A percentile compares a stretch with the other conserved stretches of the same genome.
These are phyloP conservation scores for Starmerella tilneyi DNA, from an alignment of 805 yeast species.

Conservation along the genomic window DNA sequence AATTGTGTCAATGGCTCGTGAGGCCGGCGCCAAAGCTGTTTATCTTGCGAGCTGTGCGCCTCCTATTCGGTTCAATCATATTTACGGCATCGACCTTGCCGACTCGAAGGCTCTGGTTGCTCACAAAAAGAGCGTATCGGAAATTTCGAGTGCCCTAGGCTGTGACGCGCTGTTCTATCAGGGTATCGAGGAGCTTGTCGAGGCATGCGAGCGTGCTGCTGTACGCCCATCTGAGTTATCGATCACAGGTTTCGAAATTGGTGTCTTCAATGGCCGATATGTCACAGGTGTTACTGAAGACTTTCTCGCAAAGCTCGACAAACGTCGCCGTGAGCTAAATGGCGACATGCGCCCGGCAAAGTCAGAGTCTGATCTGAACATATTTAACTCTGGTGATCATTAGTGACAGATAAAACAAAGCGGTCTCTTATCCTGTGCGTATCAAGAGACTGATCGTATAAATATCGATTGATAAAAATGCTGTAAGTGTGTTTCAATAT, in stretches of 20 bases:
- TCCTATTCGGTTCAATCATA: constrained; percentile 91
- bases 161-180: constrained; percentile 90
- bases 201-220: constrained; percentile 51
- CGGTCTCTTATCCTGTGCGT: not conserved
- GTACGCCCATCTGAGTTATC: constrained; percentile 26
- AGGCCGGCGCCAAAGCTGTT: constrained; percentile 94
- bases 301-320: constrained; percentile 72
- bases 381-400: constrained; percentile 37
- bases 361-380: constrained; percentile 63
- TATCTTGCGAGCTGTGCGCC: constrained; percentile 97
- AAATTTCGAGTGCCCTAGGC: constrained; percentile 67
- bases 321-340: constrained; percentile 67
- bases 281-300: constrained; percentile 87
- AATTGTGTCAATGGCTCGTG: constrained; percentile 96
- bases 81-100: constrained; percentile 95
- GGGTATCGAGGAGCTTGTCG: constrained; percentile 67
- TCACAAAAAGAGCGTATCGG: constrained; percentile 60
- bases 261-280: constrained; percentile 91
- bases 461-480: too few species aligned
- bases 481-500: not conserved
- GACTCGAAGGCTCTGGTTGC: constrained; percentile 92
- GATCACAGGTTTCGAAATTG: constrained; percentile 72
- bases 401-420: not conserved
- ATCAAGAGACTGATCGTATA: not conserved
- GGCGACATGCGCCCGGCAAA: constrained; percentile 49